Evolutionary conservation across 78 protist species (phyloP).

Genomic region (Parvularia atlantis): DNA sequence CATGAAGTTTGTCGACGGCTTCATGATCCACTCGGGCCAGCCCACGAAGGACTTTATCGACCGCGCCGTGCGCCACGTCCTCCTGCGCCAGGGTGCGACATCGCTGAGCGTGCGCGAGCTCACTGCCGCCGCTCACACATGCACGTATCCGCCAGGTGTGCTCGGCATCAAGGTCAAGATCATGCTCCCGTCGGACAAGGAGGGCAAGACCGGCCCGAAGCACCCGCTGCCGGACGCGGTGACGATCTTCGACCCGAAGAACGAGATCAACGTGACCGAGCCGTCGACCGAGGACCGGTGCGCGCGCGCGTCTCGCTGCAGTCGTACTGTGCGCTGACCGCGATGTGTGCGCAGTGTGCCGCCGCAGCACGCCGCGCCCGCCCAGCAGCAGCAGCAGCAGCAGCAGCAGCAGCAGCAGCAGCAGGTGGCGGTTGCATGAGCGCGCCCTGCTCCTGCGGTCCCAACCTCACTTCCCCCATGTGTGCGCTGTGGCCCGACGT

Average conservation of each 20-base stretch:
- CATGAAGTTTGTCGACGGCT: slow-evolving; percentile 98
- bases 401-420: no score
- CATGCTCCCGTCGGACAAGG: slow-evolving; percentile 92
- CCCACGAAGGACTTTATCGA: slow-evolving; percentile 76
- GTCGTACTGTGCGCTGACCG: no score
- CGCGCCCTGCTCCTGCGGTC: no score
- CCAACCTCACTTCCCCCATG: no score
- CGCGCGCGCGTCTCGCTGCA: no score
- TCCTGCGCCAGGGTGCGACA: slow-evolving; percentile 78
- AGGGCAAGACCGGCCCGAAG: slow-evolving; percentile 77
- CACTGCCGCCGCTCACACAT: not conserved
- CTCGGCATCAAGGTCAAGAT: slow-evolving; percentile 96
- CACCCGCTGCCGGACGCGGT: slow-evolving; percentile 76
- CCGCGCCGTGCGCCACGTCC: slow-evolving; percentile 86
- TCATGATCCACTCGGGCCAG: slow-evolving; percentile 94
- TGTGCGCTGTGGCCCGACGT: no score
- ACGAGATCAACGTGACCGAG: no score
- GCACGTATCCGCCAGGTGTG: slow-evolving; percentile 42
- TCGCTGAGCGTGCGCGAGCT: not conserved
- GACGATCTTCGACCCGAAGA: slow-evolving; percentile 81
- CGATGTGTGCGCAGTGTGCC: no score
- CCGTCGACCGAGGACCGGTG: no score
- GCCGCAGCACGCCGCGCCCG: no score
- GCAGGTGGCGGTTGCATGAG: no score
- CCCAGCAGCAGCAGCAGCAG: no score